Evolutionary conservation across 1,139 yeast species (phyloP).

Genomic region (Schwanniomyces etchellsii): DNA sequence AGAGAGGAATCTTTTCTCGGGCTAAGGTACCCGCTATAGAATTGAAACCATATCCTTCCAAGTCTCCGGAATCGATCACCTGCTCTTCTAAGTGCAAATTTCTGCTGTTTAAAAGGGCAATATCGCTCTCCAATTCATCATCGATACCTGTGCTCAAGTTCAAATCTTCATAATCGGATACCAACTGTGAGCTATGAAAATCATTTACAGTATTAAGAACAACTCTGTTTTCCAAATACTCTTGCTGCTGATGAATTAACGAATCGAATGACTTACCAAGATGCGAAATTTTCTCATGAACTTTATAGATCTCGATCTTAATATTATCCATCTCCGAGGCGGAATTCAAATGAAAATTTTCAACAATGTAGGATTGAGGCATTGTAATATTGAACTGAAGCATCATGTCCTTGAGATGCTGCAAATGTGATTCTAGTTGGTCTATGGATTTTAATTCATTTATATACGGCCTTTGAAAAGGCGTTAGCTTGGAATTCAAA

Average conservation of each 20-base stretch:
- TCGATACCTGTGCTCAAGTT: conserved; percentile 7
- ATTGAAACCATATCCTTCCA: conserved; percentile 48
- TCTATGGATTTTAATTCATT: conserved; percentile 64
- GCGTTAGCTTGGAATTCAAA: conserved; percentile 67
- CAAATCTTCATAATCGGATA: conserved; percentile 8
- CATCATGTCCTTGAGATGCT: conserved; percentile 30
- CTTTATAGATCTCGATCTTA: conserved; percentile 14
- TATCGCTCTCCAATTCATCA: conserved; percentile 21
- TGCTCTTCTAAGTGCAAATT: conserved; percentile 25
- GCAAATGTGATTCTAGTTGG: conserved; percentile 22
- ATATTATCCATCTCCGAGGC: conserved; percentile 28
- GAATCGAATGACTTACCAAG: conserved; percentile 25
- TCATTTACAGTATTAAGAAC: conserved; percentile 26
- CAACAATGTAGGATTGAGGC: not conserved
- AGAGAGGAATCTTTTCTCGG: conserved; percentile 36
- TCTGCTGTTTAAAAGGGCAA: conserved; percentile 26
- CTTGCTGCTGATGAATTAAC: conserved; percentile 17
- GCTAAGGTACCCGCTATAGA: conserved; percentile 48
- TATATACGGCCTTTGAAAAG: conserved; percentile 86
- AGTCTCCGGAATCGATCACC: conserved; percentile 13
- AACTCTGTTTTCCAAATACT: conserved; percentile 29
- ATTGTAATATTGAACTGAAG: conserved; percentile 20
- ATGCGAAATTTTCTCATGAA: conserved; percentile 26
- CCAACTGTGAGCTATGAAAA: conserved; percentile 19
- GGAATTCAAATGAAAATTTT: conserved; percentile 15